A percentile compares a stretch with the other conserved stretches of the same genome.
phyloP scores from a whole-genome alignment of 352 stramenopile genomes.

The Globisporangium alternatum region DNA sequence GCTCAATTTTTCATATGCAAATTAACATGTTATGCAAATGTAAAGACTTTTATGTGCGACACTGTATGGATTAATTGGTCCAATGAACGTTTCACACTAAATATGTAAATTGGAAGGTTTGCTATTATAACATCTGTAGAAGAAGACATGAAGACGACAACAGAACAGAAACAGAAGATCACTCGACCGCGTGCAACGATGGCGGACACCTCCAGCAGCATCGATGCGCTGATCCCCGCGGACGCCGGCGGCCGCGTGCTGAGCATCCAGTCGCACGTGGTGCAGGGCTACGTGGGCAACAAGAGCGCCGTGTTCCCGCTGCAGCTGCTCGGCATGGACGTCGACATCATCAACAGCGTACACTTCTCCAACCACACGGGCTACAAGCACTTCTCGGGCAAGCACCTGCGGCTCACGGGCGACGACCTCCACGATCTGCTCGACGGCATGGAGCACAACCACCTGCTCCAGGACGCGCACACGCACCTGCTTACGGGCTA shows the following conservation, averaged over 20 bases:
- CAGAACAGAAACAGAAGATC: no score
- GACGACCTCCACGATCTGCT: constrained; percentile 78
- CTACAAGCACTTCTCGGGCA: constrained; percentile 72
- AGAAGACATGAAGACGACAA: no score
- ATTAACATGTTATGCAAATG: no score
- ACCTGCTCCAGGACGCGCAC: constrained; percentile 62
- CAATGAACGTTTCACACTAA: no score
- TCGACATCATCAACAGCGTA: constrained; percentile 87
- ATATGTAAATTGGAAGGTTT: no score
- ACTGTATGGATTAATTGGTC: no score
- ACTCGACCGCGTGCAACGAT: background rate
- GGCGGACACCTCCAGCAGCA: background rate
- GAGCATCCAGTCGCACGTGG: constrained; percentile 87
- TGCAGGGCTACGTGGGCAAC: constrained; percentile 87
- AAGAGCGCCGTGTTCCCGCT: constrained; percentile 84
- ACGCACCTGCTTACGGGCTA: constrained; percentile 84
- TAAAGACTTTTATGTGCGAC: no score
- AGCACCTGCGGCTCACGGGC: constrained; percentile 64
- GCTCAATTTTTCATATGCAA: no score
- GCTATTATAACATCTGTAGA: no score
- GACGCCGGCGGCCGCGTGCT: constrained; percentile 64
- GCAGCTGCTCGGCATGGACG: constrained; percentile 82
- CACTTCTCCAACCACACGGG: constrained; percentile 89
- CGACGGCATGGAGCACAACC: constrained; percentile 72
- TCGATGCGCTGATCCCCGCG: constrained; percentile 15